Evolutionary conservation across 257 asterid species (phyloP).

Genomic region (Ajuga chamaepitys): DNA sequence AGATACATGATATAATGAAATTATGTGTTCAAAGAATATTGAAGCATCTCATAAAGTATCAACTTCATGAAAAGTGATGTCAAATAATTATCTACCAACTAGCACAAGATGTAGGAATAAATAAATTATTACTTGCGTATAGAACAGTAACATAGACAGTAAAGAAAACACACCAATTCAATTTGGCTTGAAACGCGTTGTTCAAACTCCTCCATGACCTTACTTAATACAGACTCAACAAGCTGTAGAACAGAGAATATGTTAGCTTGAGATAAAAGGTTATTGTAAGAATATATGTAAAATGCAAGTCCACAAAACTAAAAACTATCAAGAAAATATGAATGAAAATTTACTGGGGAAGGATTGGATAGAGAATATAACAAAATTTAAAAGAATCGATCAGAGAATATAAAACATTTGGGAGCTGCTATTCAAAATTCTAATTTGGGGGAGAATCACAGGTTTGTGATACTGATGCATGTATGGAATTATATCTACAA

Average conservation of each 20-base stretch:
- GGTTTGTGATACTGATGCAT: too few relatives aligned
- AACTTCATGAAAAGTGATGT: not conserved
- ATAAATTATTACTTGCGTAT: not conserved
- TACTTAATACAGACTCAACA: conserved; percentile 76
- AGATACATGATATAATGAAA: not conserved
- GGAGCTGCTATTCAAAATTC: not conserved
- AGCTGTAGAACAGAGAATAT: conserved; percentile 47
- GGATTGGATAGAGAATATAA: too few relatives aligned
- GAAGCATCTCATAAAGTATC: not conserved
- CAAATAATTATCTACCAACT: not conserved
- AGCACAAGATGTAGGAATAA: not conserved
- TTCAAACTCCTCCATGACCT: conserved; percentile 87
- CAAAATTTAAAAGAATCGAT: not conserved
- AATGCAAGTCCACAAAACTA: not conserved
- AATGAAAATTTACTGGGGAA: not conserved
- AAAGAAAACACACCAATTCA: conserved; percentile 42
- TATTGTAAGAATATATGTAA: conserved; percentile 5
- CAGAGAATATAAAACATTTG: not conserved
- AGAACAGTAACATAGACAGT: not conserved
- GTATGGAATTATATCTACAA: not conserved
- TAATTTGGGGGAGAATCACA: not conserved
- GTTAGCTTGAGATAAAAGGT: conserved; percentile 14
- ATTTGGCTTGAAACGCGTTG: conserved; percentile 55
- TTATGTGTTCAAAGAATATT: not conserved
- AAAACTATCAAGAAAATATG: not conserved